Evolutionary conservation across 768 basidiomycete genomes (phyloP), one percentile per base, ranked within the genome.

Genomic region (Tephrocybe sp.): DNA sequence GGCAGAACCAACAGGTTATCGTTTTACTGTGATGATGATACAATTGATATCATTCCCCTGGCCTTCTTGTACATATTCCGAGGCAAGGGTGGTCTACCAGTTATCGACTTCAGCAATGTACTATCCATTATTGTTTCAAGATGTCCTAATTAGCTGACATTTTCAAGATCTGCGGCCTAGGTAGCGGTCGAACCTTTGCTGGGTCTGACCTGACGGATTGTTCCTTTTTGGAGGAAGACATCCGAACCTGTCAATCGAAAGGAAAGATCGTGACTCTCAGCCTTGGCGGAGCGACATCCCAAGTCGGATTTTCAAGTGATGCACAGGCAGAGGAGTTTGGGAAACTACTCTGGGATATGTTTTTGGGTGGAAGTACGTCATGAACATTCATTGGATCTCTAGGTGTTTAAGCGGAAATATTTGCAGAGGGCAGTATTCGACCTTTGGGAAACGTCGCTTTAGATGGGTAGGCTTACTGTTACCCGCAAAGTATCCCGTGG

Each of bases 391-490:
- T 21, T 21, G 9, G 15, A 37, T 10, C 0, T 33, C 45, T n/a
- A n/a, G n/a, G n/a, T n/a, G n/a, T n/a, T n/a, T n/a, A n/a, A 48
- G 17, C 26, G 51, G 32, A 54, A 21, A 23, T n/a, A 18, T 25
- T 21, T 46, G 17, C 34, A 73, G 73, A 63, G 21, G 63, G 71
- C 36, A 44, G 48, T 44, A 84, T 77, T 18, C 73, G 88, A 48
- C 88, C 88, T 0, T 85, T 90, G 54, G 88, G 88, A 20, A 59
- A 67, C 45, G 85, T 85, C 9, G 76, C 86, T 14, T 70, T 89
- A 30, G 87, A 90, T 57, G 88, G 88, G 85, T 86, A 58, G 46
- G 64, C 26, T 2, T 37, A 42, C 25, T 39, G 30, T n/a, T n/a
- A 24, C 18, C 8, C n/a, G 20, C 26, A 43, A 30, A 17, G 21